phyloP scores from a whole-genome alignment of 805 yeast genomes.

The Candida andamanensis region DNA sequence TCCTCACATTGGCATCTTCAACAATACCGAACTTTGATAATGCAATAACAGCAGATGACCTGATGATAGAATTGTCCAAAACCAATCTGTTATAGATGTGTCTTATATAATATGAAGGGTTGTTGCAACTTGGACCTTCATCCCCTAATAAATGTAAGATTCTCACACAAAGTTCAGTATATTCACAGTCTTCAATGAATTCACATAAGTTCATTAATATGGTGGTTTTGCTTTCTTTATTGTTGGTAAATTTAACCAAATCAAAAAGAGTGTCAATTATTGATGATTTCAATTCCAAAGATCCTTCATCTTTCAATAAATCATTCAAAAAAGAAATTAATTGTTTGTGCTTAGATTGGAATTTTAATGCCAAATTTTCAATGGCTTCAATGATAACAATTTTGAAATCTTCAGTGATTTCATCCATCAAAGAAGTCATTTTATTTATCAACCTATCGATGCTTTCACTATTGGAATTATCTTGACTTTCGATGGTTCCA shows the following conservation, averaged over 20 bases:
- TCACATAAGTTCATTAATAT: conserved; percentile 91
- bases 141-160: conserved; percentile 87
- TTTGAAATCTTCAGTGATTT: conserved; percentile 93
- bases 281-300: conserved; percentile 75
- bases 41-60: conserved; percentile 94
- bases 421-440: conserved; percentile 83
- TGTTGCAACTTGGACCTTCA: conserved; percentile 84
- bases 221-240: conserved; percentile 60
- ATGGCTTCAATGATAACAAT: conserved; percentile 93
- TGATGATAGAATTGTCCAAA: conserved; percentile 87
- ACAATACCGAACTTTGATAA: conserved; percentile 84
- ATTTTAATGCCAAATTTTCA: conserved; percentile 84
- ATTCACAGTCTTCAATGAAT: conserved; percentile 97
- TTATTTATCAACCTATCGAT: conserved; percentile 87
- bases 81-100: conserved; percentile 96
- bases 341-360: conserved; percentile 83
- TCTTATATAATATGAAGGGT: conserved; percentile 88
- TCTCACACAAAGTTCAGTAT: conserved; percentile 88
- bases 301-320: conserved; percentile 86
- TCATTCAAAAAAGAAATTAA: conserved; percentile 80
- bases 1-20: conserved; percentile 60
- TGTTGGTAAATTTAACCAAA: conserved; percentile 79
- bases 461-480: conserved; percentile 40
- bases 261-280: conserved; percentile 93
- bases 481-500: conserved; percentile 24